Conservation (phyloP, 1,139 yeast genomes). For the Citeromyces hawaiiensis region DNA sequence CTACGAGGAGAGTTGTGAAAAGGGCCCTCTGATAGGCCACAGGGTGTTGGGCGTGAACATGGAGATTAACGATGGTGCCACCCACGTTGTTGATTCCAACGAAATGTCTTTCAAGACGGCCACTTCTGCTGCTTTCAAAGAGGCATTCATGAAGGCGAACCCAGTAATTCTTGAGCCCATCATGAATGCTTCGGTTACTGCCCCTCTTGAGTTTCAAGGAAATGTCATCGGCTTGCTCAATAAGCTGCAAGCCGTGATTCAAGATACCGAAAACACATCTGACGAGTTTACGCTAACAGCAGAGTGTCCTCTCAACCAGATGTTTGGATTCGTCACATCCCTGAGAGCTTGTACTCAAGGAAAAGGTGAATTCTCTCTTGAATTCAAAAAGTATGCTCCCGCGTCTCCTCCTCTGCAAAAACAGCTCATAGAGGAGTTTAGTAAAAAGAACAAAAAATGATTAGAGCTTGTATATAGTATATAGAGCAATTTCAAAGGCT, state of each 20-base stretch:
- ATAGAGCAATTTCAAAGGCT: not conserved
- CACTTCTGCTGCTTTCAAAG: conserved; percentile 81
- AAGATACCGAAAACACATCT: conserved; percentile 85
- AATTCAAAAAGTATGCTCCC: conserved; percentile 85
- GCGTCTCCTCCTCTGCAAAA: conserved; percentile 85
- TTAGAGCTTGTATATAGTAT: conserved; percentile 4
- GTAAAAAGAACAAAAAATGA: conserved; percentile 33
- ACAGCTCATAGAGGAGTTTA: conserved; percentile 77
- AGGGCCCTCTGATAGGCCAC: conserved; percentile 96
- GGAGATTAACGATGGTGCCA: conserved; percentile 94
- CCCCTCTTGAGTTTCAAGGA: conserved; percentile 96
- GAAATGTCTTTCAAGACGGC: conserved; percentile 94
- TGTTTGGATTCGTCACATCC: conserved; percentile 94
- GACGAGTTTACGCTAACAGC: conserved; percentile 92
- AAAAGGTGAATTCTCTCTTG: conserved; percentile 94
- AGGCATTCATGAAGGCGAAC: conserved; percentile 71
- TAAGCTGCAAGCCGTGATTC: conserved; percentile 84
- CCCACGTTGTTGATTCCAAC: conserved; percentile 94
- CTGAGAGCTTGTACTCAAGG: conserved; percentile 97
- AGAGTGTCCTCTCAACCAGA: conserved; percentile 86
- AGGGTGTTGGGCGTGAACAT: conserved; percentile 84
- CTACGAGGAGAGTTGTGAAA: conserved; percentile 86
- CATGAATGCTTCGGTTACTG: conserved; percentile 85
- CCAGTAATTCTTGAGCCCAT: conserved; percentile 94
- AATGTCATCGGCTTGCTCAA: conserved; percentile 81